Conservation (phyloP, 331 rosid genomes). For the Acacia pycnantha region DNA sequence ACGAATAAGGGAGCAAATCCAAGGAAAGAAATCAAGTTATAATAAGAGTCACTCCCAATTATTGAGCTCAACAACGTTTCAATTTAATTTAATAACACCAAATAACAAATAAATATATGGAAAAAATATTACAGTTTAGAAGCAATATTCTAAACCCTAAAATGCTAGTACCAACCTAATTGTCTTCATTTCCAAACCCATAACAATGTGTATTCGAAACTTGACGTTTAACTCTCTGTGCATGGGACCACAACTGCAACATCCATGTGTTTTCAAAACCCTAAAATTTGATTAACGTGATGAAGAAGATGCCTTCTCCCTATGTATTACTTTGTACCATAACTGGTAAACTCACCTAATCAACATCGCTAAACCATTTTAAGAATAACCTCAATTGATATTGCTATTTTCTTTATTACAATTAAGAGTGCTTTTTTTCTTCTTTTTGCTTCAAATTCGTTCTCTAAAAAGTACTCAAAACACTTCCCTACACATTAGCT, state of each 20-base stretch:
- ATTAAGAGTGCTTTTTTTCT: neutral
- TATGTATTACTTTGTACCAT: neutral
- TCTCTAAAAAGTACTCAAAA: neutral
- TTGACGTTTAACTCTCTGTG: neutral
- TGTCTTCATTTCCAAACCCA: neutral
- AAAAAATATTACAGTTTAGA: neutral
- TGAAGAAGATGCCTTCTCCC: neutral
- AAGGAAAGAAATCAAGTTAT: no score
- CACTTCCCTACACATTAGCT: neutral
- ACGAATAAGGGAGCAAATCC: no score
- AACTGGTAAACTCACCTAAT: conserved; percentile 20
- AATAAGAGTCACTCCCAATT: no score
- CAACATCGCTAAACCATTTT: conserved; percentile 16
- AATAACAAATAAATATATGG: no score
- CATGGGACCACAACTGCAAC: conserved; percentile 22
- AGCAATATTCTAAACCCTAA: conserved; percentile 18
- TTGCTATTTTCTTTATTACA: neutral
- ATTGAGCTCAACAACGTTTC: neutral
- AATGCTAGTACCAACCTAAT: neutral
- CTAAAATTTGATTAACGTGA: neutral
- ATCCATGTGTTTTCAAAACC: neutral
- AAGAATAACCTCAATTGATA: neutral
- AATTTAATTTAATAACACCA: no score
- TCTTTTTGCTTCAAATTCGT: neutral
- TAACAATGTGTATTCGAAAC: neutral